These are phyloP conservation scores for Trichosporon coremiiforme DNA, from an alignment of 1,284 basidiomycete genomes.

Conservation along the genomic window DNA sequence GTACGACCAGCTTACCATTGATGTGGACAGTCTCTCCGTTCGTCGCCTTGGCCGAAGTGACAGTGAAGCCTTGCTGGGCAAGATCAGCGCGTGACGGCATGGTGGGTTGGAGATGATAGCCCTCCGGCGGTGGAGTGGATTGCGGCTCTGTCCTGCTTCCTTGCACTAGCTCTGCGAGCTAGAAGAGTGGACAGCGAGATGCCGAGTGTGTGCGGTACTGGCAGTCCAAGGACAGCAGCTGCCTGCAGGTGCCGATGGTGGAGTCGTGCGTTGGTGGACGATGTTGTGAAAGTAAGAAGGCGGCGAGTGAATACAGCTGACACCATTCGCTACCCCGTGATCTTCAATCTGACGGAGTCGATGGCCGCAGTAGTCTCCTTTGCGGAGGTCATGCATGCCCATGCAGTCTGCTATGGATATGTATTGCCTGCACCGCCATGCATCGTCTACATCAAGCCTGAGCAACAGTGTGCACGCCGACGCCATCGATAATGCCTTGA, in stretches of 20 bases:
- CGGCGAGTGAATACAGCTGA: background rate
- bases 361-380: background rate
- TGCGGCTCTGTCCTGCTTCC: conserved; percentile 7
- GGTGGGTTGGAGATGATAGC: background rate
- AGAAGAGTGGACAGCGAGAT: conserved; percentile 12
- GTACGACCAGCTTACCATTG: conserved; percentile 51
- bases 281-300: conserved; percentile 15
- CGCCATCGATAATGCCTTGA: background rate
- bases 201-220: conserved; percentile 8
- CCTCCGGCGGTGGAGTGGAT: conserved; percentile 10
- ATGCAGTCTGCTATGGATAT: background rate
- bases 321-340: background rate
- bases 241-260: conserved; percentile 11
- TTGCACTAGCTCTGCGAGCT: conserved; percentile 7
- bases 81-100: conserved; percentile 35
- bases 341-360: background rate
- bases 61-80: conserved; percentile 43
- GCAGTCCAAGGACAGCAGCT: conserved; percentile 16
- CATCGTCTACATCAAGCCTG: background rate
- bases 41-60: conserved; percentile 45
- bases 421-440: background rate
- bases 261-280: conserved; percentile 4
- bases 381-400: background rate
- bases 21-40: conserved; percentile 53
- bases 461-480: background rate